A percentile compares a stretch with the other conserved stretches of the same genome.
Evolutionary conservation across 179 eudicot species (phyloP).

Genomic region (Gypsophila paniculata): DNA sequence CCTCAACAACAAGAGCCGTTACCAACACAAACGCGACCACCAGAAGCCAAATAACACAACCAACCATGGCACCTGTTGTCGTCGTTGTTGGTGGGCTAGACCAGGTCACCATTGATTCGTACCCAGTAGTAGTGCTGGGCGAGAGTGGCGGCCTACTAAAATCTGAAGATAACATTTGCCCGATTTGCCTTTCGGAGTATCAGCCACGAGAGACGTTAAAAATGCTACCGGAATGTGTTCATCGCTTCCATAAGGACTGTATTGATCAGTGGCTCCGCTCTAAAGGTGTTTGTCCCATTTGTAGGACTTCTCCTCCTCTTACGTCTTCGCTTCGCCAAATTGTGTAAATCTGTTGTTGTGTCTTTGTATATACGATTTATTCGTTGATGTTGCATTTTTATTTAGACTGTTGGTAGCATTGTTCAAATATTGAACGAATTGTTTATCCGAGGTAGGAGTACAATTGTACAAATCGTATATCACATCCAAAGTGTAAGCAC

Average conservation of each 20-base stretch:
- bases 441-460: no score
- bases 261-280: slow-evolving; percentile 17
- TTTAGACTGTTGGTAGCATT: no score
- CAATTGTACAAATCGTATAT: no score
- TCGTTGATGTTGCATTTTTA: no score
- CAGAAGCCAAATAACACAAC: no score
- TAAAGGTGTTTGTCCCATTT: slow-evolving; percentile 21
- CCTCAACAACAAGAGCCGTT: neutral
- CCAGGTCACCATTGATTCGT: slow-evolving; percentile 8
- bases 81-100: neutral
- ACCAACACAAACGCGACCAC: no score
- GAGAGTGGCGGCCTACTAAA: slow-evolving; percentile 13
- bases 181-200: slow-evolving; percentile 22
- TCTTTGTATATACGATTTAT: no score
- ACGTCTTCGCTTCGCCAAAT: neutral
- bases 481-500: no score
- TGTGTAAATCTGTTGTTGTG: neutral
- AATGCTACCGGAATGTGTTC: slow-evolving; percentile 13
- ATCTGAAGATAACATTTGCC: neutral
- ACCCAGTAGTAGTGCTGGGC: slow-evolving; percentile 2
- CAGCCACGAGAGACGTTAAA: neutral
- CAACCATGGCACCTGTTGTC: no score
- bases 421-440: no score
- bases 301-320: neutral
- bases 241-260: slow-evolving; percentile 22